Percentiles rank a stretch among this genome's conserved stretches.
These are phyloP conservation scores for Stentor roeselii DNA, from an alignment of 73 alveolate genomes.

Conservation along the genomic window DNA sequence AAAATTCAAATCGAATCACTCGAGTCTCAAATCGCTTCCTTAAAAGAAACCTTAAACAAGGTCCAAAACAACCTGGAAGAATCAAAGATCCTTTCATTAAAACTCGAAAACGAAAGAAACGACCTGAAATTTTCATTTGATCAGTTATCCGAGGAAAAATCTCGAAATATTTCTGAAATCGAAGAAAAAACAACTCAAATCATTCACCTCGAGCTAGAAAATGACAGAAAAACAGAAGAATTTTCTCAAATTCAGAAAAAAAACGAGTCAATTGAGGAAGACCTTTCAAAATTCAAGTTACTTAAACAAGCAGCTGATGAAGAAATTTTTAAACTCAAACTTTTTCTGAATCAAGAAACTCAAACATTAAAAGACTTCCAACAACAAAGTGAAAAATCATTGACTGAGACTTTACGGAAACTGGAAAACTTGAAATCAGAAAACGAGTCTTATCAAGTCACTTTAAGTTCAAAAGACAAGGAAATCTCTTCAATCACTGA, in stretches of 20 bases:
- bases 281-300: too few relatives aligned
- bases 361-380: too few relatives aligned
- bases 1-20: not conserved
- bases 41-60: not conserved
- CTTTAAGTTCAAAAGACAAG: too few relatives aligned
- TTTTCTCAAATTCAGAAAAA: not conserved
- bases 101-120: not conserved
- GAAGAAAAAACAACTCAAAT: not conserved
- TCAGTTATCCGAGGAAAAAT: not conserved
- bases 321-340: too few relatives aligned
- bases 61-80: not conserved
- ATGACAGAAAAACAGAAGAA: not conserved
- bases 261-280: too few relatives aligned
- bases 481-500: too few relatives aligned
- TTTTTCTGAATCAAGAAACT: too few relatives aligned
- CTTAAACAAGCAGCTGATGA: too few relatives aligned
- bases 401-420: too few relatives aligned
- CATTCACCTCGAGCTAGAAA: not conserved
- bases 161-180: not conserved
- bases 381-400: too few relatives aligned
- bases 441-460: too few relatives aligned
- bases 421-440: too few relatives aligned
- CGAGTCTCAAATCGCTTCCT: not conserved
- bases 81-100: not conserved
- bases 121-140: not conserved